These are phyloP conservation scores for Hapsidospora chrysogenum DNA, from an alignment of 495 filamentous ascomycete genomes.

Conservation along the genomic window DNA sequence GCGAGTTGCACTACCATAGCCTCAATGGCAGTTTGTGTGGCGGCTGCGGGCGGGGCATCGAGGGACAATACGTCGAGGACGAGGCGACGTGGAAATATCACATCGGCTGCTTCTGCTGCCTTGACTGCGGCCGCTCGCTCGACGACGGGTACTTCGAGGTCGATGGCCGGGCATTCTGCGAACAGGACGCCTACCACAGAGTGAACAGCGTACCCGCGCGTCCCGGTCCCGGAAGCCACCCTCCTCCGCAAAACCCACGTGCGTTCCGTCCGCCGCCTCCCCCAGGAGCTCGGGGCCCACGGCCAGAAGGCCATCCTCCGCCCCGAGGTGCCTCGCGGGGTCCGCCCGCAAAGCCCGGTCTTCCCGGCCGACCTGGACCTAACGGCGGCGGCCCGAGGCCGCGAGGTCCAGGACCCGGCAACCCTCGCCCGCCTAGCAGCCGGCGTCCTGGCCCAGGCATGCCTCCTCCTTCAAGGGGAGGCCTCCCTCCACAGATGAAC, in stretches of 20 bases:
- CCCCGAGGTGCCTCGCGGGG: too few species aligned
- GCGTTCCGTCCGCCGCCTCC: too few species aligned
- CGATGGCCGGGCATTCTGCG: slow-evolving; percentile 48
- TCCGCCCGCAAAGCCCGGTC: neutral
- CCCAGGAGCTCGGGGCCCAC: slow-evolving; percentile 5
- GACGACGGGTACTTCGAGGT: slow-evolving; percentile 49
- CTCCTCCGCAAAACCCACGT: too few species aligned
- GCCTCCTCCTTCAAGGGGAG: neutral
- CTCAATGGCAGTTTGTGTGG: slow-evolving; percentile 74
- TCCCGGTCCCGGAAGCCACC: slow-evolving; percentile 9
- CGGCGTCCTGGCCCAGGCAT: slow-evolving; percentile 3
- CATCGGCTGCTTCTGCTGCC: slow-evolving; percentile 69
- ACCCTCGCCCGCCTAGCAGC: slow-evolving; percentile 11
- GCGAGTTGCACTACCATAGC: slow-evolving; percentile 83
- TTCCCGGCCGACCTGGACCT: slow-evolving; percentile 5
- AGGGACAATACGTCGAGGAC: slow-evolving; percentile 90
- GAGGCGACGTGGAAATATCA: slow-evolving; percentile 67
- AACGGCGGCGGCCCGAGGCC: slow-evolving; percentile 4
- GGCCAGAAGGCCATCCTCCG: slow-evolving; percentile 11
- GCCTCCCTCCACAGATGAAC: slow-evolving; percentile 32
- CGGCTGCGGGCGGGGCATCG: slow-evolving; percentile 69
- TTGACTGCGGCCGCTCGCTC: slow-evolving; percentile 39
- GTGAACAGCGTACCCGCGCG: slow-evolving; percentile 15
- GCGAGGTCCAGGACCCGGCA: slow-evolving; percentile 1
- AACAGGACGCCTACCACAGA: slow-evolving; percentile 62